Evolutionary conservation across 2,329 filamentous ascomycete genomes (phyloP).

Genomic region (Xylaria polymorpha): DNA sequence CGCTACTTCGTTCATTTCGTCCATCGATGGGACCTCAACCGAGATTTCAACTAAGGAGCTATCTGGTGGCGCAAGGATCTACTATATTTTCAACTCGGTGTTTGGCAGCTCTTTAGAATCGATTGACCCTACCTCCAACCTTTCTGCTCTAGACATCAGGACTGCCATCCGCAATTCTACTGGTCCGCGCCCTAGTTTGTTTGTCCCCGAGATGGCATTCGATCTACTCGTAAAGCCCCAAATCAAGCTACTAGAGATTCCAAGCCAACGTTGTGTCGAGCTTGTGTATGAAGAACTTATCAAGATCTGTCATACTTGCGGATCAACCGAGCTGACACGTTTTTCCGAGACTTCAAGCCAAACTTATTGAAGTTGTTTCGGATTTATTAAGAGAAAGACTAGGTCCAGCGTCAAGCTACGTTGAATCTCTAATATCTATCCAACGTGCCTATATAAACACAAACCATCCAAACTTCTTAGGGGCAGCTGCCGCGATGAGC

Average conservation of each 20-base stretch:
- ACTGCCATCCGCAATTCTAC: slow-evolving; percentile 99
- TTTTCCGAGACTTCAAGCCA: slow-evolving; percentile 95
- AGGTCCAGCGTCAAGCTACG: slow-evolving; percentile 88
- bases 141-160: slow-evolving; percentile 93
- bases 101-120: slow-evolving; percentile 97
- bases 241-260: slow-evolving; percentile 95
- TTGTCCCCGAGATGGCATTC: slow-evolving; percentile 97
- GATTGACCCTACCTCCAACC: slow-evolving; percentile 94
- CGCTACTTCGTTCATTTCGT: slow-evolving; percentile 96
- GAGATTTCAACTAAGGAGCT: slow-evolving; percentile 99
- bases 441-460: slow-evolving; percentile 99
- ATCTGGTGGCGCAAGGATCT: slow-evolving; percentile 92
- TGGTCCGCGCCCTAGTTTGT: slow-evolving; percentile 92
- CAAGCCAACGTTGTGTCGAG: slow-evolving; percentile 95
- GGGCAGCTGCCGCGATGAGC: slow-evolving; percentile 96
- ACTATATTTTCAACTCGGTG: slow-evolving; percentile 99
- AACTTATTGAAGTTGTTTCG: slow-evolving; percentile 97
- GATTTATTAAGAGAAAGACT: slow-evolving; percentile 92
- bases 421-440: slow-evolving; percentile 96
- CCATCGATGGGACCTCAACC: slow-evolving; percentile 97
- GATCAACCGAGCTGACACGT: slow-evolving; percentile 89
- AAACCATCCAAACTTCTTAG: slow-evolving; percentile 98
- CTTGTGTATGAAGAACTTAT: slow-evolving; percentile 98
- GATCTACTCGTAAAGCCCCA: slow-evolving; percentile 98
- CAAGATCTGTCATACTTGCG: slow-evolving; percentile 99